Base-by-base conservation (phyloP, 2,329 filamentous ascomycete species). In the Penicillium sclerotiorum region DNA sequence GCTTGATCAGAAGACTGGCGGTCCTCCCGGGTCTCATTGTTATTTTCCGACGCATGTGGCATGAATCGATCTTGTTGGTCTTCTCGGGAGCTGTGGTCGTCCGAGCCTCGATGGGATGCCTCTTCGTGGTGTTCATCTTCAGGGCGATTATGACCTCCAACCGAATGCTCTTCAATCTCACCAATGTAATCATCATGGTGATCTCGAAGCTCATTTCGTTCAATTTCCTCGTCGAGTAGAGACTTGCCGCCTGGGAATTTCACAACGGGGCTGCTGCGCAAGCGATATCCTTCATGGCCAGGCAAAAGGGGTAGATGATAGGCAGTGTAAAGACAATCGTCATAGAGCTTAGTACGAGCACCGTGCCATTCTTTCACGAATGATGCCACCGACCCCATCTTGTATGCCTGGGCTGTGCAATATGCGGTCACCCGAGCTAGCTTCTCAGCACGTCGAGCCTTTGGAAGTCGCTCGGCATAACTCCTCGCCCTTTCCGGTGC, bases 291-390 rank as follows among this genome's bases (percentile, higher is more conserved):
- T 41, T 95, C 91, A 39, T 79, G 84, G 1, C 93, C 94, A 2
- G 90, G 88, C 46, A 97, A 78, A 13, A 99, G 76, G 5, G 94
- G 94, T 23, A 96, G 76, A 67, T 96, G 92, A 70, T 99, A 99
- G 40, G 96, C 93, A 21, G 87, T 90, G 68, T 99, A 99, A 20
- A 99, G 77, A 66, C 94, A 99, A 71, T 99, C 94, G 70, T 99
- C 94, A 72, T 99, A 99, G 5, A 97, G 80, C 73, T 99, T 99
- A 12, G 93, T 95, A 73, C 91, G 88, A 1, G 92, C 93, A 25
- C 88, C 86, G 73, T 99, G 94, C 63, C 87, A 87, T 57, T 89
- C 89, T 61, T 89, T 87, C 53, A 96, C 78, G 67, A 99, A 99
- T 27, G 89, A 84, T 12, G 92, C 90, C n/a, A 91, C 90, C 21